These are phyloP conservation scores for Linnemannia elongata DNA, from an alignment of 192 early-diverging fungal species.

Conservation along the genomic window DNA sequence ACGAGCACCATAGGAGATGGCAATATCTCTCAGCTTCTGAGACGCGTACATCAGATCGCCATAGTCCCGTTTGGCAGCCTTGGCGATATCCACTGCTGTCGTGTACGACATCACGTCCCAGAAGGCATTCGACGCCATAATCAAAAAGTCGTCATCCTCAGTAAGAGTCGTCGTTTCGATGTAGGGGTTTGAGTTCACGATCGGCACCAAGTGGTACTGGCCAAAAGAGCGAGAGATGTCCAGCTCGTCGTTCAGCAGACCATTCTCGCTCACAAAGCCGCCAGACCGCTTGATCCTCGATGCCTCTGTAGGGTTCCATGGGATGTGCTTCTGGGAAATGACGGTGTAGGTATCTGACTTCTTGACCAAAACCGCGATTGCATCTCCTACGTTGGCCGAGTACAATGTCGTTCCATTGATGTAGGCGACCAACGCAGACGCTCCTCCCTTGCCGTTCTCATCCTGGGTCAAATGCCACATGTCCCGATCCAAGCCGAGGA, in stretches of 20 bases:
- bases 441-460: conserved; percentile 72
- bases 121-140: conserved; percentile 79
- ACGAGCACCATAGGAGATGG: conserved; percentile 83
- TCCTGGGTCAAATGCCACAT: conserved; percentile 54
- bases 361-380: conserved; percentile 82
- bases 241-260: conserved; percentile 81
- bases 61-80: conserved; percentile 69
- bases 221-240: conserved; percentile 88
- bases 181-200: conserved; percentile 88
- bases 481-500: conserved; percentile 86
- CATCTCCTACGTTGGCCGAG: conserved; percentile 90
- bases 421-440: conserved; percentile 85
- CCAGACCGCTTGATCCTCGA: conserved; percentile 84
- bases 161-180: conserved; percentile 80
- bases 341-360: conserved; percentile 76
- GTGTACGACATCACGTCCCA: conserved; percentile 87
- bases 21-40: conserved; percentile 88
- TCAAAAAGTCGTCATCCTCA: conserved; percentile 85
- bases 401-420: conserved; percentile 83
- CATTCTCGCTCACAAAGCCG: conserved; percentile 82
- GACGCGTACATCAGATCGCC: conserved; percentile 82
- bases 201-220: conserved; percentile 85
- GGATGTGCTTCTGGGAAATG: conserved; percentile 80
- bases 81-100: conserved; percentile 88
- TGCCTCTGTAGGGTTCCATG: conserved; percentile 76